Percentiles rank a stretch among this genome's conserved stretches.
Conservation (phyloP, 768 basidiomycete species). For the Pleurotus eryngii region DNA sequence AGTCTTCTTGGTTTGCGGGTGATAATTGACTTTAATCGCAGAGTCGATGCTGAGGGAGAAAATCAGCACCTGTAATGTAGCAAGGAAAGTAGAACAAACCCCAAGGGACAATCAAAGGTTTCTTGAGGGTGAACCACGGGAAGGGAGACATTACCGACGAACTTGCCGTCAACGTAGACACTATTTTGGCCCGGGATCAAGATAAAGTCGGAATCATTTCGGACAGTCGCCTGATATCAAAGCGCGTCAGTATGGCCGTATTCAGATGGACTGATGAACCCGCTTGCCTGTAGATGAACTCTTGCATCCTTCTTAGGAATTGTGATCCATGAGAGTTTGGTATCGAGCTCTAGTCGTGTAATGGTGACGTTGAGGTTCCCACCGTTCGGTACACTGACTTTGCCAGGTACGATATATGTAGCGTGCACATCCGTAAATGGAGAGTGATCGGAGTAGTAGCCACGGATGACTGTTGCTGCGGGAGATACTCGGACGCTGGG, state of each 20-base stretch:
- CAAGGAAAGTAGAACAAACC: constrained; percentile 11
- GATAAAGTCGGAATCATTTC: constrained; percentile 23
- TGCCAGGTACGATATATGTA: constrained; percentile 41
- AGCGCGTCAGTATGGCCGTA: background rate
- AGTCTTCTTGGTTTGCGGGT: constrained; percentile 14
- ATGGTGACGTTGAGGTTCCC: constrained; percentile 32
- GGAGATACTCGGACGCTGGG: too few species aligned
- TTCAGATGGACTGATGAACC: too few species aligned
- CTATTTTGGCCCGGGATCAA: constrained; percentile 21
- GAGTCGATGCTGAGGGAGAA: background rate
- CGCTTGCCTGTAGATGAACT: constrained; percentile 19
- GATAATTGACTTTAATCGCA: constrained; percentile 1
- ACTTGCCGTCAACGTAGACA: constrained; percentile 27
- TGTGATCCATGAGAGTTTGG: constrained; percentile 1
- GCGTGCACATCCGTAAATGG: constrained; percentile 15
- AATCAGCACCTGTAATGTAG: constrained; percentile 32
- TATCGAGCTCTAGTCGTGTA: background rate
- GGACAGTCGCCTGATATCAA: constrained; percentile 21
- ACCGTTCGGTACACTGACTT: constrained; percentile 36
- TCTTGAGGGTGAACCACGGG: constrained; percentile 25
- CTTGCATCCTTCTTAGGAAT: background rate
- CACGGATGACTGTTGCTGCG: too few species aligned
- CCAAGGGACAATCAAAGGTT: constrained; percentile 28
- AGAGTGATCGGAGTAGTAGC: too few species aligned
- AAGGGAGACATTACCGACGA: constrained; percentile 21